Evolutionary conservation across 495 filamentous ascomycete genomes (phyloP).

Genomic region (Penicillium mononematosum): DNA sequence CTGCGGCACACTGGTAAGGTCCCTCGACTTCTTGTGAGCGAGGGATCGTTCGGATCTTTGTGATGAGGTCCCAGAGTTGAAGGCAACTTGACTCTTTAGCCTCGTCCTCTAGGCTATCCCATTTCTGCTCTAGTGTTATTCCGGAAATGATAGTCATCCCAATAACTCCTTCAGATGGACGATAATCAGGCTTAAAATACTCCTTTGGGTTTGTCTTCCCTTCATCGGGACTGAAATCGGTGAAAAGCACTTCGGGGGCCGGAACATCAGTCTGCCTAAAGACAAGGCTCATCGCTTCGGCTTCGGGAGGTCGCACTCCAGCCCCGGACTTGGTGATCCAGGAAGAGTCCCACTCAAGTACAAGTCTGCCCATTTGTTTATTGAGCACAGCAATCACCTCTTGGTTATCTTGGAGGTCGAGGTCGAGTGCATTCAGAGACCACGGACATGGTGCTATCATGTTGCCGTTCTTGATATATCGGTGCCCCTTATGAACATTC

Average conservation of each 20-base stretch:
- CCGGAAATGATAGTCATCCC: constrained; percentile 26
- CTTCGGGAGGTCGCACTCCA: constrained; percentile 27
- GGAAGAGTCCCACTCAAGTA: constrained; percentile 27
- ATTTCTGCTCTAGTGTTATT: constrained; percentile 23
- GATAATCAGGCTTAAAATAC: constrained; percentile 8
- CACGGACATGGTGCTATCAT: constrained; percentile 20
- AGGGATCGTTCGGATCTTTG: constrained; percentile 29
- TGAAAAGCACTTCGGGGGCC: constrained; percentile 22
- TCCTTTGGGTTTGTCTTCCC: background rate
- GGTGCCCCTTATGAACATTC: constrained; percentile 19
- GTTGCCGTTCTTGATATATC: constrained; percentile 22
- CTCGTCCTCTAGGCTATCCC: constrained; percentile 30
- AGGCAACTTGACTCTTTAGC: constrained; percentile 33
- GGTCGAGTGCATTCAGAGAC: constrained; percentile 14
- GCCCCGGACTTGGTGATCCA: constrained; percentile 24
- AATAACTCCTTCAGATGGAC: constrained; percentile 11
- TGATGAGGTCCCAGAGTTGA: constrained; percentile 35
- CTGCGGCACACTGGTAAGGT: constrained; percentile 36
- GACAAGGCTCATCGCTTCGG: constrained; percentile 34
- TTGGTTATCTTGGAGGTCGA: constrained; percentile 11
- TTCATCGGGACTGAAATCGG: constrained; percentile 4
- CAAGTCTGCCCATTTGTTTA: constrained; percentile 22
- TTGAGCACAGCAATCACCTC: constrained; percentile 24
- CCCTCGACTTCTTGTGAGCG: constrained; percentile 22
- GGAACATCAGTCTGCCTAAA: constrained; percentile 27